Evolutionary conservation across 1,284 basidiomycete species (phyloP).

Genomic region (Melampsora americana): DNA sequence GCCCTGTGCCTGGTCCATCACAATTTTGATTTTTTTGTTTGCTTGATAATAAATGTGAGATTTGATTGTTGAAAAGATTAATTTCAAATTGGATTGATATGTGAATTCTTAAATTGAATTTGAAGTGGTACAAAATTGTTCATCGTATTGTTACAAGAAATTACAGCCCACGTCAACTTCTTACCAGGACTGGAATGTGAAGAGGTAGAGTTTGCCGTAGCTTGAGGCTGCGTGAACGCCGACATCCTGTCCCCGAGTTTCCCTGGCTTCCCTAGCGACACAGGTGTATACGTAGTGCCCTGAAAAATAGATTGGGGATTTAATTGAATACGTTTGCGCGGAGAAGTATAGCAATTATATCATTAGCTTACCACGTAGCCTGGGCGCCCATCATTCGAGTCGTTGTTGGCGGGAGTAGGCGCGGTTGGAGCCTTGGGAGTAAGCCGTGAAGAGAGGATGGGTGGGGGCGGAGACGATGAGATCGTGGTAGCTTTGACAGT

Average conservation of each 20-base stretch:
- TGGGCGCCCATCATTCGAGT: slow-evolving; percentile 47
- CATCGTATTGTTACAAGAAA: no score
- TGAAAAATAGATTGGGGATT: slow-evolving; percentile 46
- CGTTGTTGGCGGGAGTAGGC: slow-evolving; percentile 56
- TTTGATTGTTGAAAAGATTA: no score
- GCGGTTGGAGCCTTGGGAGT: slow-evolving; percentile 50
- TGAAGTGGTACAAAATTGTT: no score
- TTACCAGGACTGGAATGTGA: slow-evolving; percentile 49
- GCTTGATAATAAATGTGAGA: no score
- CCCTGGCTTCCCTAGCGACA: slow-evolving; percentile 74
- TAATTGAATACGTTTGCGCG: neutral
- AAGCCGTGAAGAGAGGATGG: slow-evolving; percentile 23
- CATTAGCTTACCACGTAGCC: slow-evolving; percentile 47
- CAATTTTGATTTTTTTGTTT: no score
- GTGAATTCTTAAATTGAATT: no score
- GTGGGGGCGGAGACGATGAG: slow-evolving; percentile 17
- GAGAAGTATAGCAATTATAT: neutral
- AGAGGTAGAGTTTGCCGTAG: slow-evolving; percentile 49
- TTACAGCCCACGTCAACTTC: slow-evolving; percentile 86
- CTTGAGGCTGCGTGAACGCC: slow-evolving; percentile 30
- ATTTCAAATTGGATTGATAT: no score
- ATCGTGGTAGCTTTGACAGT: slow-evolving; percentile 40
- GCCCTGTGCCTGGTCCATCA: no score
- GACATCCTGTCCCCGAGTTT: slow-evolving; percentile 77
- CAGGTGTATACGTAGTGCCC: slow-evolving; percentile 81